Evolutionary conservation across 2,329 filamentous ascomycete genomes (phyloP).

Genomic region (Venturia asperata): DNA sequence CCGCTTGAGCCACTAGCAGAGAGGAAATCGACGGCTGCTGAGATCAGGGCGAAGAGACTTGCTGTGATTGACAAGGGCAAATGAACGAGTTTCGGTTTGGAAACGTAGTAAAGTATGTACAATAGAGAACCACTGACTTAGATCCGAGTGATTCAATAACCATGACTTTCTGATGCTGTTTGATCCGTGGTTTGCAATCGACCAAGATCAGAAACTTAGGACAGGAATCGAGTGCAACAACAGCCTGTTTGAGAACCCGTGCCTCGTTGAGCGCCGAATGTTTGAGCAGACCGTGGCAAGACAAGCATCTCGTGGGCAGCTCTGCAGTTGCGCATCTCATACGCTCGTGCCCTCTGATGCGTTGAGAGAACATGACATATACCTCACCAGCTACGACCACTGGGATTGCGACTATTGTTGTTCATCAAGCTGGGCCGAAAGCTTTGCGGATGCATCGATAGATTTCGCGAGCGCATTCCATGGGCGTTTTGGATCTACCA

Average conservation of each 20-base stretch:
- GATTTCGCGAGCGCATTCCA: not conserved
- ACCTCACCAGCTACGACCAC: not conserved
- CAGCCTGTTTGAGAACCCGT: not conserved
- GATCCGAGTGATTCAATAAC: too few species aligned
- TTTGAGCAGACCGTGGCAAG: not conserved
- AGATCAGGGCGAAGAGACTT: constrained; percentile 3
- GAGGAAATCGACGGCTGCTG: not conserved
- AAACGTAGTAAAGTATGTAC: too few species aligned
- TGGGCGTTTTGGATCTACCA: not conserved
- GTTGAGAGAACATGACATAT: not conserved
- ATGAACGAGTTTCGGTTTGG: not conserved
- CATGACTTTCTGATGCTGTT: too few species aligned
- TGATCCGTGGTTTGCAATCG: too few species aligned
- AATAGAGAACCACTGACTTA: not conserved
- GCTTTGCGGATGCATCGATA: not conserved
- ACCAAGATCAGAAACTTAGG: too few species aligned
- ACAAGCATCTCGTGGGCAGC: not conserved
- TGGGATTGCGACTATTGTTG: not conserved
- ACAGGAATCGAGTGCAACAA: too few species aligned
- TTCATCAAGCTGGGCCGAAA: not conserved
- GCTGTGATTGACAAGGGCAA: not conserved
- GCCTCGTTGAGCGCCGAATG: not conserved
- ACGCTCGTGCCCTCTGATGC: not conserved
- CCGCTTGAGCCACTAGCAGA: not conserved
- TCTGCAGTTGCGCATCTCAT: not conserved